Percentiles rank a stretch among this genome's conserved stretches.
These are phyloP conservation scores for Dryas drummondii DNA, from an alignment of 306 rosid species.

Conservation along the genomic window DNA sequence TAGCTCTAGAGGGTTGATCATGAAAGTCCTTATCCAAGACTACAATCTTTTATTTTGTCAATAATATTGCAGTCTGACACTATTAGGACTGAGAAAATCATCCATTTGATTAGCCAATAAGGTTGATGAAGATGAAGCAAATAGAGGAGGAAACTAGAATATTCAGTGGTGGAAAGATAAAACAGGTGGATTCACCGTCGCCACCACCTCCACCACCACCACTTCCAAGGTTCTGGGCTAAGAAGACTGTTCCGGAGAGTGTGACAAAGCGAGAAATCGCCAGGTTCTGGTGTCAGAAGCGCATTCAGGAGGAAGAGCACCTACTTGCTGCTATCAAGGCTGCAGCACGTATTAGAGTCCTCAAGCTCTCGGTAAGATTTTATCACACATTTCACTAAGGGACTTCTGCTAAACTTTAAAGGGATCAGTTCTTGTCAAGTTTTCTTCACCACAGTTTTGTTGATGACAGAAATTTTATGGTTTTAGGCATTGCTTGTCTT, in stretches of 20 bases:
- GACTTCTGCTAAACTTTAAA: too few species aligned
- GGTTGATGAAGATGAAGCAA: conserved; percentile 30
- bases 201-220: conserved; percentile 52
- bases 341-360: conserved; percentile 67
- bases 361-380: conserved; percentile 55
- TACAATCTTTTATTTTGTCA: conserved; percentile 4
- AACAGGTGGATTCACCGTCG: conserved; percentile 20
- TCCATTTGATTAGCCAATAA: not conserved
- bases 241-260: conserved; percentile 37
- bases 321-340: conserved; percentile 81
- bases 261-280: conserved; percentile 74
- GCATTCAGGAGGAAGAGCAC: conserved; percentile 66
- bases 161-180: conserved; percentile 22
- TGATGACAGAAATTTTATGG: not conserved
- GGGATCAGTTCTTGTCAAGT: too few species aligned
- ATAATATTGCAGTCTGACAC: conserved; percentile 2
- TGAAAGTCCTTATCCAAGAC: not conserved
- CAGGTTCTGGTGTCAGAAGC: conserved; percentile 72
- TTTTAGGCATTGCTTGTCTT: conserved; percentile 4
- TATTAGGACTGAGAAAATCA: conserved; percentile 1
- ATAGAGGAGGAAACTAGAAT: conserved; percentile 8
- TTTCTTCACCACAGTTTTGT: not conserved
- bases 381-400: not conserved
- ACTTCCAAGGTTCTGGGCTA: conserved; percentile 39
- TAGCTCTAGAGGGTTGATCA: conserved; percentile 22